phyloP scores from a whole-genome alignment of 106 monocot species.

The Iris macrosiphon region DNA sequence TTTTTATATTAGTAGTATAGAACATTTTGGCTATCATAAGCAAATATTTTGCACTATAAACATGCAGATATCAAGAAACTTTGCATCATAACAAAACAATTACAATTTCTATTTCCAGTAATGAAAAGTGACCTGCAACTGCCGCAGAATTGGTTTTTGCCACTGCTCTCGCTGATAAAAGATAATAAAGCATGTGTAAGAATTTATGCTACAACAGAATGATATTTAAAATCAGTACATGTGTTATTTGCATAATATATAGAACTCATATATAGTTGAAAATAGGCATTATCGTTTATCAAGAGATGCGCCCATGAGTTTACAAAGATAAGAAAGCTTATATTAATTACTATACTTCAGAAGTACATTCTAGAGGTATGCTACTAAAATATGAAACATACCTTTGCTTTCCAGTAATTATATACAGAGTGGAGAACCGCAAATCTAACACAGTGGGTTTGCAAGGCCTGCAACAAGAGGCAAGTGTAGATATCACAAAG shows the following conservation, averaged over 20 bases:
- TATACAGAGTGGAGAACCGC: constrained; percentile 45
- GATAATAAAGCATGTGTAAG: constrained; percentile 22
- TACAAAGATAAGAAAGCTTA: no score
- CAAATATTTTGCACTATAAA: neutral
- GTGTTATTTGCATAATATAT: no score
- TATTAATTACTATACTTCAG: no score
- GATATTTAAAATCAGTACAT: neutral
- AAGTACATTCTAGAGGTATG: neutral
- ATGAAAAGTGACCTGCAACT: constrained; percentile 67
- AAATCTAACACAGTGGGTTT: constrained; percentile 26
- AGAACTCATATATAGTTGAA: no score
- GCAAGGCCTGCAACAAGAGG: constrained; percentile 35
- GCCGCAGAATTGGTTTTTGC: constrained; percentile 95
- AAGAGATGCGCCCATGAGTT: no score
- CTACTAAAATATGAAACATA: constrained; percentile 11
- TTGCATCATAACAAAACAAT: no score
- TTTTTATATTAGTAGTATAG: neutral
- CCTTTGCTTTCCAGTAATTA: constrained; percentile 63
- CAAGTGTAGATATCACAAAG: neutral
- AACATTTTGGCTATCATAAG: neutral
- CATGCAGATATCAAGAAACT: no score
- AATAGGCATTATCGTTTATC: no score
- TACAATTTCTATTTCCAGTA: constrained; percentile 7
- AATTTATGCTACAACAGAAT: constrained; percentile 14
- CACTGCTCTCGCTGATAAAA: constrained; percentile 80